Evolutionary conservation across 2,329 filamentous ascomycete species (phyloP), one percentile per base, ranked within the genome.

Genomic region (Fusarium mexicanum): DNA sequence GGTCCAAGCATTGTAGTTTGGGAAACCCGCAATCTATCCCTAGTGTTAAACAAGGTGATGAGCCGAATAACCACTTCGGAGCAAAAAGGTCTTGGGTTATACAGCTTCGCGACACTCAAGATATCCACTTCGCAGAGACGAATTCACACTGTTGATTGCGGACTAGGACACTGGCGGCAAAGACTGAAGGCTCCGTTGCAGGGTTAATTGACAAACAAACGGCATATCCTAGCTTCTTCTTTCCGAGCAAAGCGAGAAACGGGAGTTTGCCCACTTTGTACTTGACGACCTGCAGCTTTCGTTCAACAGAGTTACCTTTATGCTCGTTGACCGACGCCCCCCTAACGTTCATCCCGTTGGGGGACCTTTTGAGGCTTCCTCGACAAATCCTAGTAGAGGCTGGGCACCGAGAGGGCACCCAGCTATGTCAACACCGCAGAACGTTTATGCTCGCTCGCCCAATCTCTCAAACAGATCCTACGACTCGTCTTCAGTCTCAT

Each of bases 401-500:
- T 73, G 72, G 74, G 54, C 57, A 50, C 50, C 64, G 50, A 71
- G 61, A 64, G 72, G 67, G 37, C 67, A 64, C 41, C 63, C 64
- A 63, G 64, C 64, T 48, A 91, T 91, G 89, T 85, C 88, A 77
- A 85, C 88, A 58, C 76, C 79, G 67, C 89, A 91, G 83, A 89
- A 86, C 80, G 83, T 86, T 57, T 91, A 89, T 80, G 83, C 88
- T 78, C 89, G 88, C 82, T 91, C 90, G 66, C 90, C 90, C 69
- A 90, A 90, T 81, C 86, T 85, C 69, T 90, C 89, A 73, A 88
- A 86, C 72, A 86, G 87, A 81, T 91, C 89, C 74, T 91, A 90
- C 86, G 89, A 90, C 82, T 91, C 89, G 68, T 91, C 89, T 17
- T 90, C 89, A 54, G 88, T 90, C 76, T 90, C 89, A 33, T 91